Base-by-base conservation (phyloP, 192 early-diverging fungal genomes). In the Chytriomyces sp. region DNA sequence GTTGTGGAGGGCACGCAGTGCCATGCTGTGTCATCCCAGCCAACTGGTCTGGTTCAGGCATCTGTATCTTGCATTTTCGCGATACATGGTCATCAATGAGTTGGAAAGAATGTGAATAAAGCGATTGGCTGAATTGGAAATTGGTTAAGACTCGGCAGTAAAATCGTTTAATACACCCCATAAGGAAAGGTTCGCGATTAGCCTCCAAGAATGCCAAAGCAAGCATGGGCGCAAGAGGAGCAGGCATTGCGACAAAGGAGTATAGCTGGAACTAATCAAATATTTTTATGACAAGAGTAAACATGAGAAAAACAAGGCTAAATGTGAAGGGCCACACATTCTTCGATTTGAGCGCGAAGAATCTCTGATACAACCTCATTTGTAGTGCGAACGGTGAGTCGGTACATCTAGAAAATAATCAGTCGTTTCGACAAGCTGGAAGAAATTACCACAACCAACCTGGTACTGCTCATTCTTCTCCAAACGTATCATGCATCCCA, bases 11-110 rank as follows among this genome's bases (percentile, higher is more conserved):
- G 87, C 86, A 3, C 81, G 88, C 41, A 69, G 78, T 54, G 93
- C 92, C 2, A 96, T 96, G 92, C 78, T 83, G 34, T 78, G 88
- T 74, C 96, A 98, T 61, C 79, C 85, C 66, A 90, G 85, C 52
- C 96, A 98, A 84, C 75, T 96, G 79, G 91, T 94, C 10, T 98
- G 96, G 96, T 98, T 98, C 78, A 77, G 96, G 25, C 88, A 90
- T 80, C 72, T 95, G 37, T 96, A 95, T 77, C 81, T 96, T 34
- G 70, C 88, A 7, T 92, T 94, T 74, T 95, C 94, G 33, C 80
- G 93, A 58, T 98, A 72, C 86, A 85, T n/a, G 33, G 38, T 63
- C 30, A 63, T 57, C 10, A 57, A 57, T 57, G 55, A 57, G 55
- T 2, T 57, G 17, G 55, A 57, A 28, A 28, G 30, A 57, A 57